These are phyloP conservation scores for Myriosclerotinia curreyana DNA, from an alignment of 2,329 filamentous ascomycete species.

Conservation along the genomic window DNA sequence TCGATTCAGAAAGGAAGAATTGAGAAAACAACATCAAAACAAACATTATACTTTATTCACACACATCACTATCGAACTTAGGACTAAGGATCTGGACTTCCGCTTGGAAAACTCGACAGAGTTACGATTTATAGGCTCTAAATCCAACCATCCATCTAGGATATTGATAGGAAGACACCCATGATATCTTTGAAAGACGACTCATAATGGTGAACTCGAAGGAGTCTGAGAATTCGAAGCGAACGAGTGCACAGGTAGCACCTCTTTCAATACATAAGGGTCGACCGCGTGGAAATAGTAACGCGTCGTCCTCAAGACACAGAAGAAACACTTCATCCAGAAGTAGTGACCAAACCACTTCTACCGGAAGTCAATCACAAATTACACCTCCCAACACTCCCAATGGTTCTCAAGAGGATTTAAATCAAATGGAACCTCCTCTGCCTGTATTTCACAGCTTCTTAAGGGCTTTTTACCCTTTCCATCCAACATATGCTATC, in stretches of 20 bases:
- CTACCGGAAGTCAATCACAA: conserved; percentile 44
- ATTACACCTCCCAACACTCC: conserved; percentile 78
- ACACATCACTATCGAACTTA: background rate
- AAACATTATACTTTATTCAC: background rate
- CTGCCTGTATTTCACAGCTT: conserved; percentile 87
- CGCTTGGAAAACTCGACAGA: conserved; percentile 1
- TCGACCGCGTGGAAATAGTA: conserved; percentile 38
- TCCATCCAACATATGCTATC: conserved; percentile 73
- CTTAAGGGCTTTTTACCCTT: conserved; percentile 88
- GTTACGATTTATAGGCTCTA: background rate
- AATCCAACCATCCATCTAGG: background rate
- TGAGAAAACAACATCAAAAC: conserved; percentile 4
- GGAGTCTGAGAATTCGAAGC: conserved; percentile 37
- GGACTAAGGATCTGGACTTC: background rate
- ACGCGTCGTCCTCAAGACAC: conserved; percentile 42
- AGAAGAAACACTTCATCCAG: conserved; percentile 45
- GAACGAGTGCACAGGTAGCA: conserved; percentile 60
- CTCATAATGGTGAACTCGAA: conserved; percentile 37
- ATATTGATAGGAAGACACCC: conserved; percentile 7
- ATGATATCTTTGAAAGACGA: conserved; percentile 12
- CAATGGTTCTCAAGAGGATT: conserved; percentile 60
- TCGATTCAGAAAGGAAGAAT: background rate
- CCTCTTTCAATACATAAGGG: conserved; percentile 54
- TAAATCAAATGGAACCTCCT: conserved; percentile 44
- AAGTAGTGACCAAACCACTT: conserved; percentile 32